Evolutionary conservation across 1,284 basidiomycete species (phyloP), one percentile per base, ranked within the genome.

Genomic region (Ceratobasidium sp.): DNA sequence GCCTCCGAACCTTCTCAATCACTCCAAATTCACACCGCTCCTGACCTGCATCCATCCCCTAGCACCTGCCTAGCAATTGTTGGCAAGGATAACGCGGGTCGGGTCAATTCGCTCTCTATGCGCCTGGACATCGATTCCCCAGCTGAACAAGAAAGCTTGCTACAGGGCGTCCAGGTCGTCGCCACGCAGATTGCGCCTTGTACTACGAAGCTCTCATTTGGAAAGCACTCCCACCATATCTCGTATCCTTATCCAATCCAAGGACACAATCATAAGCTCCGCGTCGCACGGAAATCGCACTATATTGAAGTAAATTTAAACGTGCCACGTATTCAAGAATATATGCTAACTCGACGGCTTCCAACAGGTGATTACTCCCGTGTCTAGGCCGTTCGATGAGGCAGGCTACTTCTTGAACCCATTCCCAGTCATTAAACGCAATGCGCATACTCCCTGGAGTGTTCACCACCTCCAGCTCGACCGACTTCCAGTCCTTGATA

Each of bases 221-320:
- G 17, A 2, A 10, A n/a, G 1, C 32, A 68, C 22, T 20, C 17
- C 0, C 65, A 68, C 15, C 1, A 20, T 8, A 25, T 68, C 20
- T 13, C 65, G 5, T 68, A 34, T 40, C 65, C 65, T 7, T 57
- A 68, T 31, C 65, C 54, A 8, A 56, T 68, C 38, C 20, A 49
- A 10, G 54, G 65, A 1, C 1, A 13, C 3, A 1, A 27, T 13
- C 5, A 57, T 38, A 47, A 31, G 20, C 25, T 57, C 8, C 65
- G 50, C 3, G 27, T 68, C 29, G 65, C 65, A 27, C 1, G 53
- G 10, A 56, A 68, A 25, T 68, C 54, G 2, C 43, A 47, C 31
- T 68, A 68, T n/a, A 32, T 68, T 4, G 65, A 68, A 53, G 65
- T 68, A 54, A 20, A 47, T 65, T 8, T 40, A 13, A 22, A 20